Base-by-base conservation (phyloP, 139 green algal genomes). In the Tetratostichococcus sp. region DNA sequence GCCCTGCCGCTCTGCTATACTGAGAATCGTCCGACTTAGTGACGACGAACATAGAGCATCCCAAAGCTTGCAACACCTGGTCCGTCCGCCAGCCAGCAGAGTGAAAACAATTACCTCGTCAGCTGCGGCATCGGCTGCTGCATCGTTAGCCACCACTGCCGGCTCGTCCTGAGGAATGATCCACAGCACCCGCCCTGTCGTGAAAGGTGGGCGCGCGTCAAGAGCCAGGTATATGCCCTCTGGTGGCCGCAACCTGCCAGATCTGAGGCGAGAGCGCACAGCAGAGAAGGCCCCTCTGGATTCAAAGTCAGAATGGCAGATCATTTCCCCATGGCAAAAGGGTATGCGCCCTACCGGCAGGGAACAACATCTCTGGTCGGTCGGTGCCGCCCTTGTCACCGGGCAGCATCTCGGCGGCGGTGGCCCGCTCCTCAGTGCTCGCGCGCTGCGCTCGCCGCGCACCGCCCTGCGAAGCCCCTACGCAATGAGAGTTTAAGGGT, bases 131-230 rank as follows among this genome's bases (percentile, higher is more conserved):
- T 62, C 50, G 22, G 50, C 50, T 28, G 50, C 50, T 2, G 19
- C 50, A 26, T 25, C 50, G 19, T 62, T 17, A 25, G 16, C 32
- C 8, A 39, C 67, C 67, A 57, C 67, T 1, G 67, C 35, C 3
- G 67, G 32, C 32, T 72, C 67, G 14, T 72, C 67, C 25, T 35
- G 67, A 4, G 67, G 67, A 30, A 72, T 72, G 32, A 72, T 5
- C 67, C 67, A 72, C 67, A 72, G 67, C 32, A 72, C 32, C 32
- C 33, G 67, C 33, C 67, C 67, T 69, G 65, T 67, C 59, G n/a
- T 67, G 11, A 30, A 67, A 30, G 21, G 17, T 65, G 43, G 43
- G 43, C 43, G 17, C 43, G 17, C 21, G 21, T 17, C 43, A 65
- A 65, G 25, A 28, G 33, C 4, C 66, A 71, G 66, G 66, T 71